Evolutionary conservation across 345 rosid genomes (phyloP), one percentile per base, ranked within the genome.

Genomic region (Noccaea bulbosa): DNA sequence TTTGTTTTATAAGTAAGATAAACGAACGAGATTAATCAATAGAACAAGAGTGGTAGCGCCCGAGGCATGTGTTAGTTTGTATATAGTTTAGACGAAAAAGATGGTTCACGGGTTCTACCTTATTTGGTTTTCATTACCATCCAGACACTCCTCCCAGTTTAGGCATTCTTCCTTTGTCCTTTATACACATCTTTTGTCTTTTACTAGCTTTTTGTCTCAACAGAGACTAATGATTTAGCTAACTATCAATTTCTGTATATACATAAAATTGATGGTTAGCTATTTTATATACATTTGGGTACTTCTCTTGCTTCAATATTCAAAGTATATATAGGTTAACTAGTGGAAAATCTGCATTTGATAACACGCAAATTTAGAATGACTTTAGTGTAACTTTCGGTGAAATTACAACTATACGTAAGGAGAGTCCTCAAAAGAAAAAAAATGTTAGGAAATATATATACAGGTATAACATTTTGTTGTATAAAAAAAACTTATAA

Each of bases 91-190:
- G 35, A 11, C 17, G 61, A 46, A 1, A 30, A 37, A 27, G 48
- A 40, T 16, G 55, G 24, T 30, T 69, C 74, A 70, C 74, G 74
- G 67, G 60, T 38, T 59, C 67, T 27, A 27, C 4, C 30, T 16
- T 48, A 34, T 27, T 59, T 58, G 30, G 41, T 14, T 57, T 69
- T 69, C 73, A 58, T 69, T 57, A 10, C 55, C 54, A 37, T 49
- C 17, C 9, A 37, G 38, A 48, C 66, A 38, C 58, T 57, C 58
- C 73, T 69, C 73, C 73, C 58, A 70, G 33, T 38, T 38, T 58
- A 69, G 41, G 11, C 67, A 38, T 48, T 59, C 39, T 38, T 48
- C 66, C 7, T 48, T 24, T 24, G n/a, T 59, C 27, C 59, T 70
- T 70, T 70, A 30, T 58, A 5, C 49, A 11, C 14, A 8, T 47